These are phyloP conservation scores for Papilionanthe hybrid DNA, from an alignment of 116 monocot genomes.

Conservation along the genomic window DNA sequence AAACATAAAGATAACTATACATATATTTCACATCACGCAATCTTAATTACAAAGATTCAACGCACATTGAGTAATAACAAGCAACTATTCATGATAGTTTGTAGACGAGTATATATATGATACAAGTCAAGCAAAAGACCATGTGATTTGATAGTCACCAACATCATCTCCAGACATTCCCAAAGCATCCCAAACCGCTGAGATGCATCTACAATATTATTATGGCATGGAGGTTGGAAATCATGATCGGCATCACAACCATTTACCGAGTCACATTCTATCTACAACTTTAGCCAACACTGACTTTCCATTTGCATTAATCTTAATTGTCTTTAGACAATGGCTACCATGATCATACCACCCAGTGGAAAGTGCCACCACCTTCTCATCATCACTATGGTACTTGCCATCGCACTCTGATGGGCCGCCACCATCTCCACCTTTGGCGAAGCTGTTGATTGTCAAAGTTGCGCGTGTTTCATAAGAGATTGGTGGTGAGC, in stretches of 20 bases:
- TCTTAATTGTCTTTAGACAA: slow-evolving; percentile 8
- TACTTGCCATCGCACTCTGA: not conserved
- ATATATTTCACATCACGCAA: too few relatives aligned
- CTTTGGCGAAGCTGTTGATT: slow-evolving; percentile 11
- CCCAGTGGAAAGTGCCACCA: slow-evolving; percentile 7
- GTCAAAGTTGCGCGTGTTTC: not conserved
- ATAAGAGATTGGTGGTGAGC: not conserved
- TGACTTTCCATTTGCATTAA: slow-evolving; percentile 4
- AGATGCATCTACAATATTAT: slow-evolving; percentile 12
- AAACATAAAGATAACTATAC: too few relatives aligned
- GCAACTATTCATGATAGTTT: too few relatives aligned
- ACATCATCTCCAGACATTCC: not conserved
- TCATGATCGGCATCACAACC: slow-evolving; percentile 9
- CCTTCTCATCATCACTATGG: slow-evolving; percentile 1
- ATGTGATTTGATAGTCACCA: not conserved
- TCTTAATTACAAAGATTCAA: too few relatives aligned
- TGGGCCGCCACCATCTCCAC: slow-evolving; percentile 8
- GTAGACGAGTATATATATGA: too few relatives aligned
- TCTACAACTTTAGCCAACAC: slow-evolving; percentile 16
- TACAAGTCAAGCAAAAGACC: slow-evolving; percentile 1
- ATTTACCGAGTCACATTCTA: slow-evolving; percentile 14
- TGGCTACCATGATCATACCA: slow-evolving; percentile 6
- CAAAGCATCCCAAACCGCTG: slow-evolving; percentile 12
- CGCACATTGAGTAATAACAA: too few relatives aligned
- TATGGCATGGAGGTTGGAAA: slow-evolving; percentile 1